Base-by-base conservation (phyloP, 2,329 filamentous ascomycete genomes). In the Aureobasidium uvarum region DNA sequence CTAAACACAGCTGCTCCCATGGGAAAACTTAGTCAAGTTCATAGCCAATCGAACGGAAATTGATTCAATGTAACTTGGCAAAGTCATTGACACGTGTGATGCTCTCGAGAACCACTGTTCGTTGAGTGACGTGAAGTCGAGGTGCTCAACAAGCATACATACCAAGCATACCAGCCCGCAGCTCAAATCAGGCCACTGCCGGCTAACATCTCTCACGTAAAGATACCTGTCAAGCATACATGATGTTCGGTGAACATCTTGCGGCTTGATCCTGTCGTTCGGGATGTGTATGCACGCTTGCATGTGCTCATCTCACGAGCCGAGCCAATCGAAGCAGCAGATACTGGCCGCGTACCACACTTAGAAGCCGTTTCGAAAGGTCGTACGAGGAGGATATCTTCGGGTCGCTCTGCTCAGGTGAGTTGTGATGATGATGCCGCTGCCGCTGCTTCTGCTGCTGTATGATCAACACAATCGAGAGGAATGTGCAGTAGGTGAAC, bases 271-370 rank as follows among this genome's bases (percentile, higher is more conserved):
- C 33, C 20, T 41, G 33, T 39, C 14, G 14, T 14, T 55, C 36
- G 52, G 52, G 7, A 25, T 7, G 18, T 28, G 36, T 55, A 41
- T 41, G 52, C 36, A 41, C 14, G 23, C 41, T 33, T 36, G 13
- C 33, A 39, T 41, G 36, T 41, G 51, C 33, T 16, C 51, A 54
- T 54, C 31, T 36, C 31, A 54, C 11, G 11, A 36, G 33, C 51
- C 51, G 52, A 55, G 20, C 52, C 52, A 55, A 55, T 55, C 52
- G 36, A 41, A 41, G 36, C 52, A 55, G 20, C 36, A 55, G 36
- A 16, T 6, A 14, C 33, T 6, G 5, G 5, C 20, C 50, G 11
- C 51, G 33, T 39, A 54, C 51, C 31, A 25, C 52, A 13, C 20
- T 55, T 4, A 8, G 16, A 11, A 7, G 36, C n/a, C 23, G n/a